Base-by-base conservation (phyloP, 2,329 filamentous ascomycete genomes). In the Pestalotiopsis sp. region DNA sequence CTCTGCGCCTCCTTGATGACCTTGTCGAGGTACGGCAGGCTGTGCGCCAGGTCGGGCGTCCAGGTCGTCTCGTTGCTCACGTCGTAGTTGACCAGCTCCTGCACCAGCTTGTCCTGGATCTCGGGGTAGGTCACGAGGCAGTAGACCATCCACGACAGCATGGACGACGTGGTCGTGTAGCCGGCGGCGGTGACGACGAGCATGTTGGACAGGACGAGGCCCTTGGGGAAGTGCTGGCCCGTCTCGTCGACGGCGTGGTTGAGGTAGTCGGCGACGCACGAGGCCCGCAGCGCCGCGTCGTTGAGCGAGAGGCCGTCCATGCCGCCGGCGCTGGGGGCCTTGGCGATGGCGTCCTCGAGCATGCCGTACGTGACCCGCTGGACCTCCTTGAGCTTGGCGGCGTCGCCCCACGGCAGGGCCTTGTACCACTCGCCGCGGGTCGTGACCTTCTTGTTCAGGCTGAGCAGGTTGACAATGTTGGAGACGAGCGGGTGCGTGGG, bases 1-100 rank as follows among this genome's bases (percentile, higher is more conserved):
- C 88, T 83, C 74, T 88, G 87, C 0, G 83, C 87, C 74, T 90
- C 89, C 76, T 90, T 90, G 80, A 90, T 79, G 75, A 84, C 88
- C 58, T 85, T 84, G 75, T 89, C 87, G 9, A 88, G 81, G 76
- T 85, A 89, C 1, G 78, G 73, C 7, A 90, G 81, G 49, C 80
- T 78, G 65, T 83, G 78, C 3, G 83, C 83, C 3, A 84, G 69
- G 14, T 88, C 86, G 0, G 83, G 77, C 0, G 84, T 85, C 36
- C 84, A 78, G 49, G 82, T 74, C 0, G 80, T 86, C 9, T 83
- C 73, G 4, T 82, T 80, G 56, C 78, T 75, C 59, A 84, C 81
- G 6, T 75, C 84, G 52, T 84, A 75, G 72, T 88, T 85, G 39
- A 90, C 74, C 12, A 90, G 77, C 69, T 90, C 88, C 72, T 90